Evolutionary conservation across 192 early-diverging fungal genomes (phyloP).

Genomic region (Ambispora gerdemannii): DNA sequence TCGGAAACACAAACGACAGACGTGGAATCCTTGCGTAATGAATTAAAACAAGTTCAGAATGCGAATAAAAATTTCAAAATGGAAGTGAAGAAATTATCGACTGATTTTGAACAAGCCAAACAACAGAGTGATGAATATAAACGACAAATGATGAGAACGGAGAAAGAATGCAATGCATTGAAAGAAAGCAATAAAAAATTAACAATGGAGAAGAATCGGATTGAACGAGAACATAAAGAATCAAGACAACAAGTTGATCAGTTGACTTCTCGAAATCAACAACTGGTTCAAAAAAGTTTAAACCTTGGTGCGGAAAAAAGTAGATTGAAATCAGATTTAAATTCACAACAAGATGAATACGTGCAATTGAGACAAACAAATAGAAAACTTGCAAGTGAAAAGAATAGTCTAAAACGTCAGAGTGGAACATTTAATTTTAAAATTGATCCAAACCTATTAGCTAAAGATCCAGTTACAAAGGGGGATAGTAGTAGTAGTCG

Average conservation of each 20-base stretch:
- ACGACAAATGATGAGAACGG: neutral
- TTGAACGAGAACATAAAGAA: neutral
- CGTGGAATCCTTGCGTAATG: neutral
- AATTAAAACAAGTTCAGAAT: neutral
- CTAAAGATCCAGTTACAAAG: neutral
- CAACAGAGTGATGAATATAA: neutral
- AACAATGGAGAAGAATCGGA: neutral
- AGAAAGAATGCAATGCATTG: neutral
- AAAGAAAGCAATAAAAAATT: neutral
- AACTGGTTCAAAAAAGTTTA: neutral
- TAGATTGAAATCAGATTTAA: neutral
- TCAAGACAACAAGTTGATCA: neutral
- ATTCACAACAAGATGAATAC: neutral
- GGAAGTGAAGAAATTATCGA: neutral
- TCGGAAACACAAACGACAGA: neutral
- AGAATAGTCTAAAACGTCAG: neutral
- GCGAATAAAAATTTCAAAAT: neutral
- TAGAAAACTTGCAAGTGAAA: neutral
- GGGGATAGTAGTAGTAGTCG: neutral
- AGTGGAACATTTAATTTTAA: neutral
- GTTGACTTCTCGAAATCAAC: neutral
- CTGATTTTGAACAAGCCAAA: neutral
- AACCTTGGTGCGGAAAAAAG: neutral
- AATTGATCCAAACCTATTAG: neutral
- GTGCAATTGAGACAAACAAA: neutral